Evolutionary conservation across 1,284 basidiomycete species (phyloP), one percentile per base, ranked within the genome.

Genomic region (Neonothopanus nambi): DNA sequence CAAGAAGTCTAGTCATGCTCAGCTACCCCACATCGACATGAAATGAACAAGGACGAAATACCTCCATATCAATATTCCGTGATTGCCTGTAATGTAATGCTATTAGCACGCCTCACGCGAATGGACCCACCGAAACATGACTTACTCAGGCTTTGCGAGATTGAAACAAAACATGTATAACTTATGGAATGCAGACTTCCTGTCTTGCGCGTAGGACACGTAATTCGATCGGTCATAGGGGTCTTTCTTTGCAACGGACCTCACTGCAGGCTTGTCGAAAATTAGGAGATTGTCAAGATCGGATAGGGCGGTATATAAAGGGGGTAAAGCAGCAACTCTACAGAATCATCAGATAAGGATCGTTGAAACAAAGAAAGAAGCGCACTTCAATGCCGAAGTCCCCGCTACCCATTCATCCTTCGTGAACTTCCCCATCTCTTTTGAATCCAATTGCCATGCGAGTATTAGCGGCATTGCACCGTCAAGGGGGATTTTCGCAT

Each of bases 11-110:
- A 21, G 21, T 43, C 15, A 43, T 20, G 5, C 13, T 20, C 23
- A 43, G 15, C 12, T 13, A 33, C 30, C 30, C 8, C 30, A 33
- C 8, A 33, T 33, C 3, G 57, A 46, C 43, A 20, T 13, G n/a
- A 13, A 5, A n/a, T 1, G 24, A 33, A 36, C 15, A 11, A 35
- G 26, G 41, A 55, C n/a, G 26, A 55, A 68, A 61, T 57, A 87
- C 87, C 71, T 91, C 88, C 75, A 91, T 88, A 51, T 91, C 88
- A 58, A 91, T 83, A 65, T 87, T 90, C 58, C 83, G 77, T 12
- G 82, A 82, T 65, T 78, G 76, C 63, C 87, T 89, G 50, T 13
- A 23, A 37, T 40, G 38, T 17, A 51, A 13, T 9, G 20, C 20
- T 9, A 20, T n/a, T 15, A 35, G 26, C 26, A 43, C 7, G 15